phyloP scores from a whole-genome alignment of 1,139 yeast species.

The Candida anutae region DNA sequence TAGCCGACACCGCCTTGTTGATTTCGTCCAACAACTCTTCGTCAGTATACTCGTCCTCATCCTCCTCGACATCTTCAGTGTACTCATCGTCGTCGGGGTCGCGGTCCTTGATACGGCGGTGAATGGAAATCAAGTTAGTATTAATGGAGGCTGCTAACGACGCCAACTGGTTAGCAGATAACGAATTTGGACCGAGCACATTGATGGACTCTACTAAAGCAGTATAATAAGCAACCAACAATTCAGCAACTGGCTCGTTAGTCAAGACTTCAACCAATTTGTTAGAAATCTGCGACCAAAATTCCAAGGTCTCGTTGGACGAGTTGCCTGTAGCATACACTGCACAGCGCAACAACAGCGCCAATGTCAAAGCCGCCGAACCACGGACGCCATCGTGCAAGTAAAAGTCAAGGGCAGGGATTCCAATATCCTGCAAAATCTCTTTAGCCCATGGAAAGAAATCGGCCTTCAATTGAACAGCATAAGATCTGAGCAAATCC shows the following conservation, averaged over 20 bases:
- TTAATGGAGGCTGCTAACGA: constrained; percentile 54
- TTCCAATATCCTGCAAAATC: constrained; percentile 67
- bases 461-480: constrained; percentile 72
- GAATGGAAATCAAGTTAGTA: constrained; percentile 58
- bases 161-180: constrained; percentile 51
- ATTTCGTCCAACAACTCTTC: constrained; percentile 85
- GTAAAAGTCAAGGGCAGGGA: constrained; percentile 86
- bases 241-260: constrained; percentile 79
- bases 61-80: constrained; percentile 68
- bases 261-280: constrained; percentile 63
- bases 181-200: constrained; percentile 54
- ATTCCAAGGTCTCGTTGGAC: constrained; percentile 49
- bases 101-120: constrained; percentile 64
- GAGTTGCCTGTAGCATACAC: constrained; percentile 52
- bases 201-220: constrained; percentile 64
- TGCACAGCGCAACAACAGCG: constrained; percentile 66
- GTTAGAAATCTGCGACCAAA: constrained; percentile 69
- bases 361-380: constrained; percentile 78
- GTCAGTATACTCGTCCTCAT: constrained; percentile 81
- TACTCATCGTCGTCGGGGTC: constrained; percentile 67
- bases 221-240: constrained; percentile 69
- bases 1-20: constrained; percentile 65
- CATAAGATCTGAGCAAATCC: constrained; percentile 82
- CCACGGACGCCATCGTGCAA: constrained; percentile 93
- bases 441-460: constrained; percentile 81